phyloP scores from a whole-genome alignment of 768 basidiomycete species.

The Hericium erinaceus region DNA sequence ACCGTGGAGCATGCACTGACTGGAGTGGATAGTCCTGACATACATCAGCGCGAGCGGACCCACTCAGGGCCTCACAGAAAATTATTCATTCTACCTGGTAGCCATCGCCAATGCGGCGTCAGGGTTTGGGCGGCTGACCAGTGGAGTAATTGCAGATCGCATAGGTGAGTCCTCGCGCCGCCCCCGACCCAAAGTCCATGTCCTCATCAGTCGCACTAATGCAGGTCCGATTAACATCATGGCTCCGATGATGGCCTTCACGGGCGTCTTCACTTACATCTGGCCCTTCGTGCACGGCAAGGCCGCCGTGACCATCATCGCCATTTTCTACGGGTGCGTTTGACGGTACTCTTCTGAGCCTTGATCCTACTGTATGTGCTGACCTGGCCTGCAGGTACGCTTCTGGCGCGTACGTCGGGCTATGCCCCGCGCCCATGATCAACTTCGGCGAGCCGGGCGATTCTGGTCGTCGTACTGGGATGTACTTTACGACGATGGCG shows the following conservation, averaged over 20 bases:
- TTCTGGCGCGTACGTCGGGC: conserved; percentile 52
- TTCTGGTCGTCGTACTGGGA: conserved; percentile 55
- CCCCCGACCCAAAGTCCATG: background rate
- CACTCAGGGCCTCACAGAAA: conserved; percentile 34
- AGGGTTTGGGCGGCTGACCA: conserved; percentile 46
- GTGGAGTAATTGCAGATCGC: conserved; percentile 47
- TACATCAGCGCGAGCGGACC: conserved; percentile 55
- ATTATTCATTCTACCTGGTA: conserved; percentile 55
- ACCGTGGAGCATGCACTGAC: background rate
- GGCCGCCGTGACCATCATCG: conserved; percentile 33
- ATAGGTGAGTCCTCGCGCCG: conserved; percentile 28
- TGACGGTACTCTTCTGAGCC: background rate
- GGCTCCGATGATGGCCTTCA: conserved; percentile 47
- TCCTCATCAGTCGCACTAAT: background rate
- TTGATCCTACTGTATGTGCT: background rate
- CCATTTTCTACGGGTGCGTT: conserved; percentile 56
- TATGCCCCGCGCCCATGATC: conserved; percentile 48
- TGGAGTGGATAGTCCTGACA: conserved; percentile 39
- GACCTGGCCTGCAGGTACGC: conserved; percentile 32
- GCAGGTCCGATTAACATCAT: conserved; percentile 61
- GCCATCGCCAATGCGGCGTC: conserved; percentile 62
- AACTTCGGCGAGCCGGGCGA: conserved; percentile 51
- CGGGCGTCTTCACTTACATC: conserved; percentile 49
- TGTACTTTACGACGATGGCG: conserved; percentile 51
- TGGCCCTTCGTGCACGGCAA: conserved; percentile 58